Evolutionary conservation across 2,329 filamentous ascomycete genomes (phyloP).

Genomic region (Aureobasidium sp.): DNA sequence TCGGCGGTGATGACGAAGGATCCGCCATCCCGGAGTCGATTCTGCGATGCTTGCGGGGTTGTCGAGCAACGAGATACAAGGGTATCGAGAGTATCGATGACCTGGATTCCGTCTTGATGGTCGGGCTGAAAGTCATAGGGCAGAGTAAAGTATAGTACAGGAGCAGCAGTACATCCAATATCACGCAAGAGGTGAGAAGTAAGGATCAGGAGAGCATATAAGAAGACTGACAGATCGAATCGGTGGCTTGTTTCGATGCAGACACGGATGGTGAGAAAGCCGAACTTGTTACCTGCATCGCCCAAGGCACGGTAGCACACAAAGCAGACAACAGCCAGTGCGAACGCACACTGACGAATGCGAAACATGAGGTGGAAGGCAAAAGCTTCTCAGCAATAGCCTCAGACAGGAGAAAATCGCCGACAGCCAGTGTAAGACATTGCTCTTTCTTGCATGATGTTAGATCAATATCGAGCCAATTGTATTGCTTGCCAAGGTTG

Average conservation of each 20-base stretch:
- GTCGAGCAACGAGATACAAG: not conserved
- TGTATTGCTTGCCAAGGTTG: not conserved
- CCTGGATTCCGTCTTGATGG: not conserved
- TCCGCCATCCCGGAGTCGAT: not conserved
- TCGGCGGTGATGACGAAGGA: not conserved
- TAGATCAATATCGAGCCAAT: not conserved
- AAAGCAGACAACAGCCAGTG: not conserved
- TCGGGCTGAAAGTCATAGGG: not conserved
- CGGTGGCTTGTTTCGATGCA: not conserved
- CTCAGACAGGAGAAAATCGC: not conserved
- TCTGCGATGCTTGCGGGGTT: not conserved
- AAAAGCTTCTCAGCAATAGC: not conserved
- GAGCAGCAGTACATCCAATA: not conserved
- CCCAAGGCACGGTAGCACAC: not conserved
- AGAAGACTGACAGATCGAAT: not conserved
- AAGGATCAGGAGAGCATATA: constrained; percentile 2
- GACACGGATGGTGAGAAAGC: not conserved
- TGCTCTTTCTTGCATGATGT: not conserved
- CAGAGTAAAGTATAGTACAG: not conserved
- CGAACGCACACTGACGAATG: not conserved
- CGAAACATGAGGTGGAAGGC: not conserved
- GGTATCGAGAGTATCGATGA: not conserved
- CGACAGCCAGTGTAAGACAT: not conserved
- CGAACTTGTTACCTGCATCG: not conserved
- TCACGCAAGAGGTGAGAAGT: not conserved